Evolutionary conservation across 2,329 filamentous ascomycete species (phyloP), one percentile per base, ranked within the genome.

Genomic region (Teratosphaeriaceae sp.): DNA sequence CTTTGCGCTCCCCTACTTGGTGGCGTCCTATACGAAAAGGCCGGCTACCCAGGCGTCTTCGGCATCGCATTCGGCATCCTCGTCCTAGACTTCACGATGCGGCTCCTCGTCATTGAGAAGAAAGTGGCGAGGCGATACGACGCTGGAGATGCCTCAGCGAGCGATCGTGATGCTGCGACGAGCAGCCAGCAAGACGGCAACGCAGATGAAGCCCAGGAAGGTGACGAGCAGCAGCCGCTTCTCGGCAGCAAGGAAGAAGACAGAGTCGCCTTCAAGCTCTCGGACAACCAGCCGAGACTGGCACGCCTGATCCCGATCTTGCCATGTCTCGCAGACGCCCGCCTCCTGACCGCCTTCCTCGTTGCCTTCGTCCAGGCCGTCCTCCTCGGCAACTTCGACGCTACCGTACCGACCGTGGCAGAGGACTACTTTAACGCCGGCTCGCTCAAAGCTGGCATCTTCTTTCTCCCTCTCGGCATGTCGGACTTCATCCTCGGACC

Each of bases 61-160:
- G 72, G 70, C 0, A 61, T 82, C 19, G 73, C 71, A 0, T 68
- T 78, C 37, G 72, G 65, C 0, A 58, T 83, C 7, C 57, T 84
- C 1, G 69, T 55, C 0, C 46, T 82, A 13, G 80, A 84, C 57
- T 75, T 83, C 45, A 43, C 76, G 18, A 73, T 82, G 70, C 72
- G 80, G 11, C 52, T 79, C 0, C 56, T 78, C 4, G 68, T 84
- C 40, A 70, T 84, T n/a, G 80, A 84, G 60, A 80, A 79, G 60
- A 79, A 76, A 55, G 68, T 71, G 1, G 77, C 78, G 0, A 59
- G 58, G 7, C 66, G 64, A 46, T 77, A 74, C 41, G 56, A 63
- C 34, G 46, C 49, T 1, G 40, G 53, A 12, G 58, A 63, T 29
- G 48, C 54, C 7, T 49, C 46, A n/a, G 48, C 45, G n/a, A 46